phyloP scores from a whole-genome alignment of 192 early-diverging fungal genomes.

The Gonapodya sp. region DNA sequence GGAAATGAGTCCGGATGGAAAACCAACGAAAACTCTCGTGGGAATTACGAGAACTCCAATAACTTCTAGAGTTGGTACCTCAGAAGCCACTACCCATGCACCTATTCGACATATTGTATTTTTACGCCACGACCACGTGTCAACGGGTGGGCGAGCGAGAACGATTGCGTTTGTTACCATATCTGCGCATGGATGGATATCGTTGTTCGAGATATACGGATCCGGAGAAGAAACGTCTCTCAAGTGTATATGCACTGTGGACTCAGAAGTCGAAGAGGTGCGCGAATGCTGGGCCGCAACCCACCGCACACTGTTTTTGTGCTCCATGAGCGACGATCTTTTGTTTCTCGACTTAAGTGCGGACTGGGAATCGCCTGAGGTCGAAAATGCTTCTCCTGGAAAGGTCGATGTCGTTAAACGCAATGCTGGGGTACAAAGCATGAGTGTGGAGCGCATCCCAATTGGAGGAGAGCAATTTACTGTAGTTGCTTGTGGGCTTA shows the following conservation, averaged over 20 bases:
- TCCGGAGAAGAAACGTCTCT: not conserved
- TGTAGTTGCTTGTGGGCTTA: not conserved
- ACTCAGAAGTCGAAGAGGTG: not conserved
- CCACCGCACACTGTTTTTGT: not conserved
- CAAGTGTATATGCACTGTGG: not conserved
- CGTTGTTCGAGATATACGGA: not conserved
- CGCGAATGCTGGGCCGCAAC: not conserved
- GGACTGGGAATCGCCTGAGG: not conserved
- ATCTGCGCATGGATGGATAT: not conserved
- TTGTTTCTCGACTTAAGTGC: not conserved
- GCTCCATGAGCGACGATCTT: not conserved
- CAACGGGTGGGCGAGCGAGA: no score
- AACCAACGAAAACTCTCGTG: not conserved
- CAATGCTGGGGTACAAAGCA: not conserved
- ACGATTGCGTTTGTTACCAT: not conserved
- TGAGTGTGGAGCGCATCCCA: not conserved
- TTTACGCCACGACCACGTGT: no score
- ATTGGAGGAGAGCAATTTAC: not conserved
- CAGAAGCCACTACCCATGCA: not conserved
- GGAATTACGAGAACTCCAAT: not conserved
- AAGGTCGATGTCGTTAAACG: not conserved
- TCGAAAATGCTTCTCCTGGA: not conserved
- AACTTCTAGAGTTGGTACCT: not conserved
- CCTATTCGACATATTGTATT: not conserved
- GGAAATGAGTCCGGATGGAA: not conserved